Evolutionary conservation across 2,329 filamentous ascomycete genomes (phyloP).

Genomic region (Clonostachys chloroleuca): DNA sequence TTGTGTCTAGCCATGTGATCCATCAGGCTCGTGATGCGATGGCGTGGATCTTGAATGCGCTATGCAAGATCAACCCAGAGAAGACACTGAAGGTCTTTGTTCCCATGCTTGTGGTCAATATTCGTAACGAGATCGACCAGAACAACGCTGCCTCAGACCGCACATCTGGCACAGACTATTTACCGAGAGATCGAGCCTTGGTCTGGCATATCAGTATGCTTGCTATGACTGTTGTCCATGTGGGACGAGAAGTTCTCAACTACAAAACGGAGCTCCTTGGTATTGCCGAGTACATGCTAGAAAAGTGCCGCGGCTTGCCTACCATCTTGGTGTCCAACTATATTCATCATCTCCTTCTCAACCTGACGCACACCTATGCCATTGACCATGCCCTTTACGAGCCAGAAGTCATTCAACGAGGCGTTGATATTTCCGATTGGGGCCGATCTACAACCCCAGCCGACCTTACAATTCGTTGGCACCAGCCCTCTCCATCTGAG

Average conservation of each 20-base stretch:
- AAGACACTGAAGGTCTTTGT: constrained; percentile 90
- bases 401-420: constrained; percentile 64
- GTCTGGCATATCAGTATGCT: constrained; percentile 98
- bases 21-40: constrained; percentile 96
- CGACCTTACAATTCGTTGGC: constrained; percentile 84
- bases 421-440: constrained; percentile 78
- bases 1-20: constrained; percentile 90
- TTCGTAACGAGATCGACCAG: constrained; percentile 93
- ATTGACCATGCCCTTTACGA: constrained; percentile 88
- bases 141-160: constrained; percentile 94
- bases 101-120: constrained; percentile 84
- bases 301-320: constrained; percentile 87
- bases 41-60: constrained; percentile 94
- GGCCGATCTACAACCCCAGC: constrained; percentile 70
- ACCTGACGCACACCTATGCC: constrained; percentile 90
- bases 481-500: constrained; percentile 75
- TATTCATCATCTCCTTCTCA: constrained; percentile 92
- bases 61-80: constrained; percentile 93
- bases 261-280: constrained; percentile 87
- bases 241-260: constrained; percentile 82
- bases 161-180: constrained; percentile 87
- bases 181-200: constrained; percentile 85
- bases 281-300: constrained; percentile 93
- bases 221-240: constrained; percentile 96
- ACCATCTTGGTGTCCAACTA: constrained; percentile 97